Evolutionary conservation across 768 basidiomycete genomes (phyloP).

Genomic region (Xerocomus potaroensis): DNA sequence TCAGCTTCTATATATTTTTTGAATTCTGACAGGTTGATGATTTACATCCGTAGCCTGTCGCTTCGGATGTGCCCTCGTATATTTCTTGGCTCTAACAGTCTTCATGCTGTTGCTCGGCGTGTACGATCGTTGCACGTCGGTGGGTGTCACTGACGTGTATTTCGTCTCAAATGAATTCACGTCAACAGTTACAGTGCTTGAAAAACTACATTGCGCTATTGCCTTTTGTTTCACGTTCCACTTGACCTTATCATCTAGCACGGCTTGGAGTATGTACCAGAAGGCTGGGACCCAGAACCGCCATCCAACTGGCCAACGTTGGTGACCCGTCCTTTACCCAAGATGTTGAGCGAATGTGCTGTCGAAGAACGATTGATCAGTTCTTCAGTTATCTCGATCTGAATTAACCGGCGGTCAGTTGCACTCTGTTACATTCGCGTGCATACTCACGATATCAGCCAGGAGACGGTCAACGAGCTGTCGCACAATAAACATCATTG

Average conservation of each 20-base stretch:
- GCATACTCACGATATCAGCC: constrained; percentile 57
- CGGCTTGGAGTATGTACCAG: constrained; percentile 64
- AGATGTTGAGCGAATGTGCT: constrained; percentile 45
- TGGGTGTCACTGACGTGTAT: no score
- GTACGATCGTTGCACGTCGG: no score
- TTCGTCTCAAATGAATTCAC: no score
- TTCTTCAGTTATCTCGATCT: constrained; percentile 64
- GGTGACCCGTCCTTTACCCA: constrained; percentile 32
- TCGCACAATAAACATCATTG: constrained; percentile 25
- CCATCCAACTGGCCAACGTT: constrained; percentile 44
- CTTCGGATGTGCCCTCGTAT: no score
- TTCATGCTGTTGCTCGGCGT: no score
- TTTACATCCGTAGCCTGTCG: no score
- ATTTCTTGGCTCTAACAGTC: no score
- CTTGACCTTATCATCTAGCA: constrained; percentile 38
- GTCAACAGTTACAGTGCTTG: no score
- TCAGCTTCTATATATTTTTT: no score
- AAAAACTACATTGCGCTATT: not conserved
- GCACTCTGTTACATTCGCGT: not conserved
- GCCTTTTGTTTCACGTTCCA: not conserved
- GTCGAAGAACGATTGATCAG: constrained; percentile 46
- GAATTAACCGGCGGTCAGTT: constrained; percentile 1
- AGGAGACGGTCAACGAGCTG: constrained; percentile 63
- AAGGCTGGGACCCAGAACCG: constrained; percentile 43
- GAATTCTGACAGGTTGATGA: no score